phyloP scores from a whole-genome alignment of 164 flowering plant species.

The Dillenia turbinata region DNA sequence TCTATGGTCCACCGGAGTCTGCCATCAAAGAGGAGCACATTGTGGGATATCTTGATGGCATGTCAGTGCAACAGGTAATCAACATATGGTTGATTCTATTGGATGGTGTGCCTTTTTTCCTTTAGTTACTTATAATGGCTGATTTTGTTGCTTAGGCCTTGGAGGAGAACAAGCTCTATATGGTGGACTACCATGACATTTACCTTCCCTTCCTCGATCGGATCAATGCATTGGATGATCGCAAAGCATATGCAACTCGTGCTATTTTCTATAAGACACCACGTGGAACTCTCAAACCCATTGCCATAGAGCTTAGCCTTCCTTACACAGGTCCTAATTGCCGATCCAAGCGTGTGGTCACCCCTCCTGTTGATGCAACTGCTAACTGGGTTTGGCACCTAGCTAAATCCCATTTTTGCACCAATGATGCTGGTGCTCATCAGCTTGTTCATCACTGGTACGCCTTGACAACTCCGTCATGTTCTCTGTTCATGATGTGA shows the following conservation, averaged over 20 bases:
- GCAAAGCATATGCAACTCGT: conserved; percentile 85
- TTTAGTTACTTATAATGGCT: neutral
- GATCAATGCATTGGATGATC: conserved; percentile 74
- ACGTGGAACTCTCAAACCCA: conserved; percentile 71
- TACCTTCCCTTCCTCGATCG: conserved; percentile 77
- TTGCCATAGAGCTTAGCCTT: conserved; percentile 94
- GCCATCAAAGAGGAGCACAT: conserved; percentile 86
- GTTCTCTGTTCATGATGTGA: no score
- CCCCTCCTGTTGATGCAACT: conserved; percentile 74
- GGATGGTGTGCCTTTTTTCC: neutral
- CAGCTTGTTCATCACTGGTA: conserved; percentile 93
- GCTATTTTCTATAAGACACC: conserved; percentile 65
- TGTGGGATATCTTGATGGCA: conserved; percentile 56
- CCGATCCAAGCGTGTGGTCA: conserved; percentile 56
- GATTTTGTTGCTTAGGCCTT: conserved; percentile 48
- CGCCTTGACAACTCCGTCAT: neutral
- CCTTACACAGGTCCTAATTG: conserved; percentile 30
- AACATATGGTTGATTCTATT: no score
- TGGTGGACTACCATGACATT: conserved; percentile 73
- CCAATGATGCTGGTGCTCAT: conserved; percentile 94
- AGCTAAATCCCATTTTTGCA: conserved; percentile 88
- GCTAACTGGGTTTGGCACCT: conserved; percentile 78
- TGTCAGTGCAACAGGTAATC: conserved; percentile 77
- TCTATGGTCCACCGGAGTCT: conserved; percentile 73
- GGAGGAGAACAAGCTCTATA: conserved; percentile 65